Evolutionary conservation across 768 basidiomycete genomes (phyloP).

Genomic region (Kwoniella heveanensis): DNA sequence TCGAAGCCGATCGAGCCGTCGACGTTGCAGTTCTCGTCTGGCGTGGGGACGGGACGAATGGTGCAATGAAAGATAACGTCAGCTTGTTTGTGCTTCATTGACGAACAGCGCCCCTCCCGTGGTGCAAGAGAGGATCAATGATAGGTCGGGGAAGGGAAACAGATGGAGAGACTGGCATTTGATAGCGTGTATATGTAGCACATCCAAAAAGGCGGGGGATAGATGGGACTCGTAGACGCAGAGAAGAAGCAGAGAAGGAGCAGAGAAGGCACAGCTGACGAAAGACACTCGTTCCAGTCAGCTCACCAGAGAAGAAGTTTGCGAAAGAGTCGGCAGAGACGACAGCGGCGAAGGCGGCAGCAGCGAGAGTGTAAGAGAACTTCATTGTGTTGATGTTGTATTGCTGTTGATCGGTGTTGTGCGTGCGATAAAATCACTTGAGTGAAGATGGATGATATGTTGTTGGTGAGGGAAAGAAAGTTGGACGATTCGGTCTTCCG

Average conservation of each 20-base stretch:
- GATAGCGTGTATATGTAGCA: too few relatives aligned
- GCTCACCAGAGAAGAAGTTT: slow-evolving; percentile 31
- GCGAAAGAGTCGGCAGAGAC: slow-evolving; percentile 28
- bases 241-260: too few relatives aligned
- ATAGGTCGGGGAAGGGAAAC: too few relatives aligned
- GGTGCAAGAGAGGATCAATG: too few relatives aligned
- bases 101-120: too few relatives aligned
- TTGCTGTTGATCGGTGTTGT: not conserved
- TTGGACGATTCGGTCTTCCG: not conserved
- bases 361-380: slow-evolving; percentile 19
- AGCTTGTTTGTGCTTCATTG: too few relatives aligned
- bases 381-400: slow-evolving; percentile 13
- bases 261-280: too few relatives aligned
- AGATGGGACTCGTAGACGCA: too few relatives aligned
- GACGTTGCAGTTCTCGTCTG: slow-evolving; percentile 21
- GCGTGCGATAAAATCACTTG: too few relatives aligned
- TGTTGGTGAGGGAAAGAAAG: not conserved
- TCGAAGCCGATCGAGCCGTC: slow-evolving; percentile 21
- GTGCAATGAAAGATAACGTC: not conserved
- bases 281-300: not conserved
- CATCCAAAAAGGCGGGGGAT: too few relatives aligned
- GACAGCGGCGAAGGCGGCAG: slow-evolving; percentile 12
- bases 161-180: too few relatives aligned
- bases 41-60: too few relatives aligned
- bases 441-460: not conserved